Base-by-base conservation (phyloP, 2,329 filamentous ascomycete genomes). In the Epichloe sibirici region DNA sequence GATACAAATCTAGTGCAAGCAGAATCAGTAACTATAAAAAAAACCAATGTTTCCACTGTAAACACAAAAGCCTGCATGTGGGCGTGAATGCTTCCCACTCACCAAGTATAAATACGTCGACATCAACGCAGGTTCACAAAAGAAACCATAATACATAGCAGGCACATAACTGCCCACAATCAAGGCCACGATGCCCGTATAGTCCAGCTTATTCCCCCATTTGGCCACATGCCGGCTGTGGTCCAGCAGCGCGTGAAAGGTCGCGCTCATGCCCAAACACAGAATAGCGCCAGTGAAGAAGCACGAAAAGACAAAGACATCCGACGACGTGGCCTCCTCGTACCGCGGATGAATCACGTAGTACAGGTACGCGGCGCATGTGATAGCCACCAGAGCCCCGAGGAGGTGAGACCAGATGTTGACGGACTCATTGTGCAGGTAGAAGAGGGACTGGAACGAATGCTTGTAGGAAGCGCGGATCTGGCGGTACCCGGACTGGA, bases 91-190 rank as follows among this genome's bases (percentile, higher is more conserved):
- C 28, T 6, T 17, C 28, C 13, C n/a, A 72, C 78, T 66, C 63
- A 90, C 87, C 76, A 88, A 83, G 13, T 74, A 78, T 72, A 90
- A 83, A 66, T 97, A 97, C 3, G 78, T 65, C 44, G 72, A 74
- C 71, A 89, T 81, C 61, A 91, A 66, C 7, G 66, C 62, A 3
- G 82, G 79, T 57, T 83, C 72, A 62, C 85, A 89, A 61, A 80
- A 88, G 66, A 95, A 89, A 3, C 85, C 90, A 67, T 94, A 95
- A 67, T 88, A 93, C 54, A 98, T 69, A 48, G 87, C 86, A 2
- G 93, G 90, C 45, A 97, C 81, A 64, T 91, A 95, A 65, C 86
- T 91, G 6, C 93, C 93, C 59, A 91, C 87, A 54, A 97, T 97
- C 59, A 98, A 72, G 48, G 84, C 81, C 34, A 97, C 88, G 60